Evolutionary conservation across 1,284 basidiomycete genomes (phyloP), one percentile per base, ranked within the genome.

Genomic region (Golubevia sp.): DNA sequence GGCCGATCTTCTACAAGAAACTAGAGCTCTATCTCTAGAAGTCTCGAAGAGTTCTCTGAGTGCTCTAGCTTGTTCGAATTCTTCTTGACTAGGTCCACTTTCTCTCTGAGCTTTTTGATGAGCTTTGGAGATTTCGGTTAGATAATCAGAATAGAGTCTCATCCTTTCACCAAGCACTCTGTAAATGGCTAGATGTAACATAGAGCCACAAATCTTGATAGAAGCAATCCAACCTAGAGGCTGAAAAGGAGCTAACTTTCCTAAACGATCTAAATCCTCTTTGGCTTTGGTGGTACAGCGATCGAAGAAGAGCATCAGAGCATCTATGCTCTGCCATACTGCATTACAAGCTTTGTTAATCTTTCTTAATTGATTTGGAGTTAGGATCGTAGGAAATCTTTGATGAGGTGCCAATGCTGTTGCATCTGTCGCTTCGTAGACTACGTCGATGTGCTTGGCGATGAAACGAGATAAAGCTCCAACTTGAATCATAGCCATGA

Each of bases 401-500:
- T 62, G 61, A 11, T 58, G 18, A 0, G 70, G 67, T 3, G 61
- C 62, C 64, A 71, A 64, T 2, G 62, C 44, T 26, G 24, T 26
- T 27, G 44, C 49, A 58, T 49, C 24, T 13, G 20, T 15, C 20
- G 44, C 44, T 20, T 53, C 27, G 24, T 49, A 61, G 21, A 66
- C 59, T 25, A 55, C 52, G 49, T 77, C 71, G 25, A 77, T 69
- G 50, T 76, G 73, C 15, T 64, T 70, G 7, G 62, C 68, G 49
- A 76, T 52, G 55, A 77, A 77, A 11, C 75, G 62, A 13, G 75
- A 70, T 0, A 77, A 68, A 1, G 74, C 75, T 3, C 75, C 75
- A n/a, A 77, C 68, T 63, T 77, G 75, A 50, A 75, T 64, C 66
- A 74, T 62, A 24, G 75, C 73, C 67, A 77, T 71, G 62, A 77